Base-by-base conservation (phyloP, 495 filamentous ascomycete genomes). In the Lophiostoma macrostomum region DNA sequence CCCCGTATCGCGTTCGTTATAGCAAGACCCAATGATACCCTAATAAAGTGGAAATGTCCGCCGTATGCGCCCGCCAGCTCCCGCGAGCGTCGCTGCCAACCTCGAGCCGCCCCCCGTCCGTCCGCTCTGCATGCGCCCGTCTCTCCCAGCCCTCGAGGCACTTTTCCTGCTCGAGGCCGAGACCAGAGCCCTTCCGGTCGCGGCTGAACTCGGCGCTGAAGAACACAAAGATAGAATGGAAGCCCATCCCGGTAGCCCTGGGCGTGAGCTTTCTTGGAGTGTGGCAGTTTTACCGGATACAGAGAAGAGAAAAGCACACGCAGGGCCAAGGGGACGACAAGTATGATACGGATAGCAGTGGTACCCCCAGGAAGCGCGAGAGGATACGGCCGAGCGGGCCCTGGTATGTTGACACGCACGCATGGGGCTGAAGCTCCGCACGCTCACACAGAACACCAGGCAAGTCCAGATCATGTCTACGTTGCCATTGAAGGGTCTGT, bases 381-480 rank as follows among this genome's bases (percentile, higher is more conserved):
- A 79, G 86, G 40, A 82, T 95, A 53, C 74, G 86, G 50, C 91
- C 88, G 8, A 87, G 85, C 50, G 93, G 93, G 14, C 88, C 93
- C 66, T 98, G 93, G 87, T 87, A 76, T 53, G 73, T 48, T 12
- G n/a, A 8, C 31, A 23, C 16, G 3, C 32, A 37, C 32, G 12
- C 34, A n/a, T n/a, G n/a, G n/a, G 16, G 5, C 19, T 22, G 38
- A 19, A 13, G 38, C 8, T 20, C 11, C 24, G 25, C 38, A 29
- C 53, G 31, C 23, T 8, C 3, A 23, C 31, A 23, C 19, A 50
- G 31, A 10, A 22, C 34, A 11, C 5, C 53, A 88, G 85, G 91
- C 88, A 94, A 64, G 87, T 99, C 19, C 89, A 95, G 67, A 79
- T 97, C 61, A 95, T 99, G 85, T 94, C 89, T 13, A 97, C 91